These are phyloP conservation scores for Xenosphaeropsis pyriputrescens DNA, from an alignment of 2,329 filamentous ascomycete species.

Conservation along the genomic window DNA sequence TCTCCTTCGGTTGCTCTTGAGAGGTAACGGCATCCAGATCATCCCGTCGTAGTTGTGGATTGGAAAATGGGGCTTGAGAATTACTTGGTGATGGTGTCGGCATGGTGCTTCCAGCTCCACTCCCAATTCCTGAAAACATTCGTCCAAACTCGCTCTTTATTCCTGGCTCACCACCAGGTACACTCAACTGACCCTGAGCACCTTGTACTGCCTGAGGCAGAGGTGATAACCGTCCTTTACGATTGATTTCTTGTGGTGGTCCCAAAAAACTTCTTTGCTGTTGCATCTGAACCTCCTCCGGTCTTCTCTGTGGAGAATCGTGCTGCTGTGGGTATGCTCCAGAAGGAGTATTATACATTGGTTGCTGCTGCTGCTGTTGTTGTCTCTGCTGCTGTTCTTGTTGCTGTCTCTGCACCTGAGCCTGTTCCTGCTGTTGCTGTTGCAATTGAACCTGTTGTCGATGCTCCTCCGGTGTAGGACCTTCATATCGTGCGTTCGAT, in stretches of 20 bases:
- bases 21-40: conserved; percentile 27
- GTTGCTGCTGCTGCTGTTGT: conserved; percentile 18
- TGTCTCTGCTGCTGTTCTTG: conserved; percentile 13
- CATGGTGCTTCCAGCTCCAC: conserved; percentile 41
- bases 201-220: conserved; percentile 89
- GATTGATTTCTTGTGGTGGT: conserved; percentile 57
- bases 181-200: conserved; percentile 66
- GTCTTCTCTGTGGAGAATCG: conserved; percentile 26
- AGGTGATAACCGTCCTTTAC: conserved; percentile 73
- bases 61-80: conserved; percentile 32
- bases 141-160: conserved; percentile 93
- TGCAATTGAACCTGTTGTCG: conserved; percentile 8
- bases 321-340: conserved; percentile 25
- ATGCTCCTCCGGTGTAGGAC: too few relatives aligned
- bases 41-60: conserved; percentile 32
- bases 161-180: conserved; percentile 67
- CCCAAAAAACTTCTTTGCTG: conserved; percentile 57
- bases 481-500: neutral
- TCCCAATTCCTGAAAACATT: conserved; percentile 88
- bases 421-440: conserved; percentile 33
- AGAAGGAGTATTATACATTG: conserved; percentile 22
- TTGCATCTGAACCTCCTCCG: conserved; percentile 35
- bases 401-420: conserved; percentile 26
- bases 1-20: conserved; percentile 24
- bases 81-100: conserved; percentile 29